phyloP scores from a whole-genome alignment of 2,329 filamentous ascomycete genomes.

The Microsporum audouinii region DNA sequence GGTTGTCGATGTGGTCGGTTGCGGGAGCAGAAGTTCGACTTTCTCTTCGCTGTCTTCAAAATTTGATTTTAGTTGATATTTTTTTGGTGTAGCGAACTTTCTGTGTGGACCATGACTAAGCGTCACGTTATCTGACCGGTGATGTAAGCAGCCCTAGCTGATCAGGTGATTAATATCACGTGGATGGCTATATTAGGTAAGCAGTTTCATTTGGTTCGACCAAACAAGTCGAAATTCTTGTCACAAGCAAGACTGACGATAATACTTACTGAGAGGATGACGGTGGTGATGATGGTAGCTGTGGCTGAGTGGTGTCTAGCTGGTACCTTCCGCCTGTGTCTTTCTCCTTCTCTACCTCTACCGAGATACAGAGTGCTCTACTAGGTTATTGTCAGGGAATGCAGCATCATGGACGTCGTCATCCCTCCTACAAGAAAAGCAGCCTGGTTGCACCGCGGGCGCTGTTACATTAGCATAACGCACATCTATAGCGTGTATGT shows the following conservation, averaged over 20 bases:
- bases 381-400: no score
- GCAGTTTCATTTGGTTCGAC: not conserved
- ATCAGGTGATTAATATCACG: not conserved
- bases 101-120: slow-evolving; percentile 29
- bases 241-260: not conserved
- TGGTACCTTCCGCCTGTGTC: no score
- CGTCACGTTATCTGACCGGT: not conserved
- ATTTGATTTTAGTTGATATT: slow-evolving; percentile 17
- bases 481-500: not conserved
- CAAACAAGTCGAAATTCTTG: not conserved
- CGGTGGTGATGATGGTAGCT: no score
- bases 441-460: not conserved
- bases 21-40: slow-evolving; percentile 7
- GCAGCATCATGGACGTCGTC: no score
- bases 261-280: not conserved
- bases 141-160: slow-evolving; percentile 16
- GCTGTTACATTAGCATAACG: not conserved
- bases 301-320: no score
- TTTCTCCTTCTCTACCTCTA: no score
- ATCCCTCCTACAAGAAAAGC: not conserved
- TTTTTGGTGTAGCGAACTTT: slow-evolving; percentile 31
- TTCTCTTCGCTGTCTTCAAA: slow-evolving; percentile 14
- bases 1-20: slow-evolving; percentile 23
- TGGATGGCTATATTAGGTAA: not conserved
- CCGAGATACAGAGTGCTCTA: no score